Conservation (phyloP, 495 filamentous ascomycete genomes). For the Neurospora sp. region DNA sequence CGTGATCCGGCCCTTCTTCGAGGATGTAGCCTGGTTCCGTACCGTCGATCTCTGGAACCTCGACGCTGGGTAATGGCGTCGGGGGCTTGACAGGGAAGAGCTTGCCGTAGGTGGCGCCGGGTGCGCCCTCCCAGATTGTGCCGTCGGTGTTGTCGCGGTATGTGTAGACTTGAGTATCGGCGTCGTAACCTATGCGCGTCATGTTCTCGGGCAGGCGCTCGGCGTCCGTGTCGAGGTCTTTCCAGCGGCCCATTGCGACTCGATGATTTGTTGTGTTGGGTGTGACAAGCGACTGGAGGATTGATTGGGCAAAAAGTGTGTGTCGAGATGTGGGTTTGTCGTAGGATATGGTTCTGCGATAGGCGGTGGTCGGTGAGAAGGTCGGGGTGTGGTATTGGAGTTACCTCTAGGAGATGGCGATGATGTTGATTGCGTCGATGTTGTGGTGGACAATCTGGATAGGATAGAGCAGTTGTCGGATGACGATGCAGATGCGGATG, state of each 20-base stretch:
- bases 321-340: too few species aligned
- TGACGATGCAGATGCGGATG: not conserved
- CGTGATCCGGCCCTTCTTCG: not conserved
- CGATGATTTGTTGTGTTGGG: not conserved
- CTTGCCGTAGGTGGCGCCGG: slow-evolving; percentile 35
- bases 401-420: not conserved
- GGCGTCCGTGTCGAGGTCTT: slow-evolving; percentile 37
- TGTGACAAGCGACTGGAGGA: too few species aligned
- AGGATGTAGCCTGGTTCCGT: slow-evolving; percentile 6
- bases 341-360: not conserved
- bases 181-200: slow-evolving; percentile 43
- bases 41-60: not conserved
- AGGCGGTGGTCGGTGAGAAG: not conserved
- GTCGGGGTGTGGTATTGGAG: not conserved
- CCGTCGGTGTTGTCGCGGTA: slow-evolving; percentile 34
- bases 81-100: slow-evolving; percentile 21
- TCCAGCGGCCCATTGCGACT: slow-evolving; percentile 29
- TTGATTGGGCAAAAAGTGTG: too few species aligned
- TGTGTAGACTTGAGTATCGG: slow-evolving; percentile 39
- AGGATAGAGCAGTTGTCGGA: not conserved
- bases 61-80: slow-evolving; percentile 1
- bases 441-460: not conserved
- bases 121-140: slow-evolving; percentile 31
- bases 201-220: slow-evolving; percentile 44
- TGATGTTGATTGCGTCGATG: not conserved